phyloP scores from a whole-genome alignment of 805 yeast genomes.

The Wickerhamomyces alni region DNA sequence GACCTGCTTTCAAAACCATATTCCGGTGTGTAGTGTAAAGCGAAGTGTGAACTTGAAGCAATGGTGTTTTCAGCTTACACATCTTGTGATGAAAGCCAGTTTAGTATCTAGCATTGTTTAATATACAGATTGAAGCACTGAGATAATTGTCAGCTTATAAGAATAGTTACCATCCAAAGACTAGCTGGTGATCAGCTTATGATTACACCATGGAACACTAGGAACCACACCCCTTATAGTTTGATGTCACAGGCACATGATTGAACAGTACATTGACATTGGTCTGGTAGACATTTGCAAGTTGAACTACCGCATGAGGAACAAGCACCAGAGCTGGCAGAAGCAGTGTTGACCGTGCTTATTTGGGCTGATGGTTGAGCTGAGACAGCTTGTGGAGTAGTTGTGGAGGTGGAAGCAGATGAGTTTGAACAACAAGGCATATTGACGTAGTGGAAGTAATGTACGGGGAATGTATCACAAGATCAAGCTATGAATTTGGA shows the following conservation, averaged over 20 bases:
- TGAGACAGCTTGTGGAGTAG: background rate
- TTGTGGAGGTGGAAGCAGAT: background rate
- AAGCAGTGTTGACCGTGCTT: background rate
- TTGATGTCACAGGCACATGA: conserved; percentile 20
- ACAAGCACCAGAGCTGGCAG: conserved; percentile 17
- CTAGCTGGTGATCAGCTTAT: no score
- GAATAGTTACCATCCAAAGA: no score
- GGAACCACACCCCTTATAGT: conserved; percentile 6
- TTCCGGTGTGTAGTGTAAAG: no score
- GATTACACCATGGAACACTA: no score
- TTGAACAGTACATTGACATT: conserved; percentile 20
- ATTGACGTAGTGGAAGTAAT: background rate
- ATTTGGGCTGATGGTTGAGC: background rate
- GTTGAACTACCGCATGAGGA: conserved; percentile 19
- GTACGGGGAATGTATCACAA: background rate
- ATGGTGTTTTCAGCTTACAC: no score
- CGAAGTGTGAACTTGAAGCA: no score
- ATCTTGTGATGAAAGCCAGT: no score
- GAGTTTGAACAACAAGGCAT: background rate
- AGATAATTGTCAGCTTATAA: no score
- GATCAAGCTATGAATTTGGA: no score
- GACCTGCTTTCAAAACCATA: no score
- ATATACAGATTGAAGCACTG: no score
- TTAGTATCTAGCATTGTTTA: no score
- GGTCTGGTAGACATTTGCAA: conserved; percentile 22